These are phyloP conservation scores for Actinomucor elegans DNA, from an alignment of 371 early-diverging fungal genomes.

Conservation along the genomic window DNA sequence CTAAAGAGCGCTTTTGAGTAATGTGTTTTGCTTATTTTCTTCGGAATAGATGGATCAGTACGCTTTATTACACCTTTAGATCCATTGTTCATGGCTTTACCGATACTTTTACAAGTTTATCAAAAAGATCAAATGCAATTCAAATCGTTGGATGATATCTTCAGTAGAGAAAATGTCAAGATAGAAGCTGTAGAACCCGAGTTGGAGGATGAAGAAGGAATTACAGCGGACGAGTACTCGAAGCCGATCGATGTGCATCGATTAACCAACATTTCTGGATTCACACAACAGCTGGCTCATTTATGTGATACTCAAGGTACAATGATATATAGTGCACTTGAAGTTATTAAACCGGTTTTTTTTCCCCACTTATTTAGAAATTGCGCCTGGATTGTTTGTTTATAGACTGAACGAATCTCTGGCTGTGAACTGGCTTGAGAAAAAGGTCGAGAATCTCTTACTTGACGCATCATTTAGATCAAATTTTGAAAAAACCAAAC, in stretches of 20 bases:
- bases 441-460: conserved; percentile 18
- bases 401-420: conserved; percentile 21
- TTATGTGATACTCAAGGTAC: conserved; percentile 29
- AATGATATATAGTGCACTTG: too few species aligned
- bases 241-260: conserved; percentile 22
- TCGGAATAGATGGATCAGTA: conserved; percentile 19
- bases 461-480: conserved; percentile 2
- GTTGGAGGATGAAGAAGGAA: background rate
- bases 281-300: conserved; percentile 18
- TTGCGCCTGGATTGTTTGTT: conserved; percentile 11
- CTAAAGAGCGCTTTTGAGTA: background rate
- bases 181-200: conserved; percentile 2
- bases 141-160: conserved; percentile 22
- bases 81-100: conserved; percentile 27
- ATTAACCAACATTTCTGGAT: conserved; percentile 10
- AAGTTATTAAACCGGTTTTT: too few species aligned
- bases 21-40: too few species aligned
- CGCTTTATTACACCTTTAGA: conserved; percentile 26
- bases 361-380: conserved; percentile 10
- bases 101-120: conserved; percentile 14
- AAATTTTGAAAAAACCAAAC: background rate
- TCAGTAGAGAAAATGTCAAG: conserved; percentile 18
- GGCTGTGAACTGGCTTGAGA: conserved; percentile 16
- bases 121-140: conserved; percentile 2
- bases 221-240: background rate